Base-by-base conservation (phyloP, 192 early-diverging fungal species). In the Powellomyces hirtus region DNA sequence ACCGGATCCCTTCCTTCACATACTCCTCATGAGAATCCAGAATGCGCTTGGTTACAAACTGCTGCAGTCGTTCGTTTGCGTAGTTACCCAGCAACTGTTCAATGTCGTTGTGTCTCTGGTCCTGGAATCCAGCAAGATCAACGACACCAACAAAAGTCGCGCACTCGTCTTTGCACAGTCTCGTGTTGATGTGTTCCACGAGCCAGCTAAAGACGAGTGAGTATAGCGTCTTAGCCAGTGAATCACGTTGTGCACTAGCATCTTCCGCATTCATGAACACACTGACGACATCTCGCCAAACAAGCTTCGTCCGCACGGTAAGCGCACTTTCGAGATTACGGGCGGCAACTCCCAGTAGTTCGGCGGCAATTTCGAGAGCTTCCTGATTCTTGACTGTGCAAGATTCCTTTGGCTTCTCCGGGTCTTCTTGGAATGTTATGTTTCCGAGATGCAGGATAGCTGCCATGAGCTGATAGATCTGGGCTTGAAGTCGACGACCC, bases 371-470 rank as follows among this genome's bases (percentile, higher is more conserved):
- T 27, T 90, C 88, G 33, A 86, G 75, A 30, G 79, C 76, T 14
- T 97, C 90, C 22, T 66, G 80, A 70, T 97, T 96, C 53, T 85
- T 89, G 49, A 95, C 82, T 2, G 71, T 59, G 34, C 89, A 90
- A 0, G 90, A 80, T 59, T 94, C 94, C 63, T 92, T 83, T 1
- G 86, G 80, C 18, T 79, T 71, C 18, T 78, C 76, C 33, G 80
- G 77, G 69, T 86, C 87, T 58, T 88, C 90, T 1, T 80, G 59
- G 68, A 98, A 98, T 59, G 87, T 80, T n/a, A 95, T 73, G 57
- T 95, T 94, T 33, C 94, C 94, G 26, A 98, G 74, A 62, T 96
- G 94, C 69, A 98, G 75, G 38, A 97, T 90, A 0, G 92, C 97
- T 0, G 93, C 89, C 34, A 99, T 70, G 0, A 92, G 68, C 59